Evolutionary conservation across 1,284 basidiomycete genomes (phyloP).

Genomic region (Cutaneotrichosporon dermatis): DNA sequence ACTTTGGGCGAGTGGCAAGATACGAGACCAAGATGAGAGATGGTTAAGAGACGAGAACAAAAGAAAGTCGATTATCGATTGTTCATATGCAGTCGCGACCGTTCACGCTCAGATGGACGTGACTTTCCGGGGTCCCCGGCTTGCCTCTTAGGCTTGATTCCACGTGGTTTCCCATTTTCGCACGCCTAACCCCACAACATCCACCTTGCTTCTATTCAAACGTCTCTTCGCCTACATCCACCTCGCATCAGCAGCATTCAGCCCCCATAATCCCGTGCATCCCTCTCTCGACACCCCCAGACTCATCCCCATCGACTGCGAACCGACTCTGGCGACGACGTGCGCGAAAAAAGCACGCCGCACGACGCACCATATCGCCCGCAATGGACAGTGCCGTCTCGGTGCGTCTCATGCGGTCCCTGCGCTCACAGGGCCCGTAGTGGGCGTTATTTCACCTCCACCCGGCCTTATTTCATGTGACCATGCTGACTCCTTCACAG

Average conservation of each 20-base stretch:
- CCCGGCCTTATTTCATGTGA: background rate
- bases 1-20: background rate
- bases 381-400: constrained; percentile 26
- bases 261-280: too few species aligned
- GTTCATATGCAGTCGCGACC: too few species aligned
- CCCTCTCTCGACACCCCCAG: too few species aligned
- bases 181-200: too few species aligned
- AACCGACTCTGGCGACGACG: background rate
- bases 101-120: too few species aligned
- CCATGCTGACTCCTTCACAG: constrained; percentile 6
- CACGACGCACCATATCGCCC: constrained; percentile 10
- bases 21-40: background rate
- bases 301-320: background rate
- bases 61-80: background rate
- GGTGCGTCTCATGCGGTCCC: constrained; percentile 15
- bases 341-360: constrained; percentile 11
- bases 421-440: too few species aligned
- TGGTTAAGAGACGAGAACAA: background rate
- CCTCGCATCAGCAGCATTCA: too few species aligned
- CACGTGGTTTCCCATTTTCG: too few species aligned
- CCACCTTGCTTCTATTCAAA: too few species aligned
- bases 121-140: too few species aligned
- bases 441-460: background rate
- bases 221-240: too few species aligned
- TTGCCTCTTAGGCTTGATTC: too few species aligned